Conservation (phyloP, 2,329 filamentous ascomycete species). For the Colletotrichum gigasporum region DNA sequence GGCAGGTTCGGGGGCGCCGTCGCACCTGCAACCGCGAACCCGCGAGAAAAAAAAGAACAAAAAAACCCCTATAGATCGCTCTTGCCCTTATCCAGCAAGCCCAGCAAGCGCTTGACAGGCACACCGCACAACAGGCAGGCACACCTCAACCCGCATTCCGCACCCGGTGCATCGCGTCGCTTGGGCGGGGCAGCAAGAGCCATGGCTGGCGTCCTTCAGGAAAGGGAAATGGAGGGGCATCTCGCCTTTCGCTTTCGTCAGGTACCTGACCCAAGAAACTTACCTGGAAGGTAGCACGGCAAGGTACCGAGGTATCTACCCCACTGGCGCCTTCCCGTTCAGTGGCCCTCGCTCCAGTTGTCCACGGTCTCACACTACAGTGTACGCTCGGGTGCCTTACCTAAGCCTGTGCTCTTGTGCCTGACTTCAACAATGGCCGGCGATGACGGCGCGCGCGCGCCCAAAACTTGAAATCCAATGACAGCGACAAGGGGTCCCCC, state of each 20-base stretch:
- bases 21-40: not conserved
- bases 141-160: not conserved
- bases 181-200: not conserved
- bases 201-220: no score
- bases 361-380: no score
- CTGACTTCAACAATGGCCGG: not conserved
- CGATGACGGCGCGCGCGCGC: not conserved
- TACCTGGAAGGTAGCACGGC: not conserved
- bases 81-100: no score
- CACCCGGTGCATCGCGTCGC: not conserved
- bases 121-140: no score
- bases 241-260: not conserved
- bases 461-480: constrained; percentile 10
- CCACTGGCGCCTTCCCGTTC: not conserved
- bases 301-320: not conserved
- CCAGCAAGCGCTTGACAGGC: no score
- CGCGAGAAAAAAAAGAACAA: no score
- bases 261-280: not conserved
- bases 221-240: not conserved
- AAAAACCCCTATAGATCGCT: no score
- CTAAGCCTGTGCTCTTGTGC: not conserved
- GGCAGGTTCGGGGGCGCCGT: constrained; percentile 16
- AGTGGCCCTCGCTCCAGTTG: no score
- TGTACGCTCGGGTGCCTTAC: no score
- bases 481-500: constrained; percentile 9